Percentiles rank a stretch among this genome's conserved stretches.
Conservation (phyloP, 1,284 basidiomycete genomes). For the Wallemia ichthyophaga region DNA sequence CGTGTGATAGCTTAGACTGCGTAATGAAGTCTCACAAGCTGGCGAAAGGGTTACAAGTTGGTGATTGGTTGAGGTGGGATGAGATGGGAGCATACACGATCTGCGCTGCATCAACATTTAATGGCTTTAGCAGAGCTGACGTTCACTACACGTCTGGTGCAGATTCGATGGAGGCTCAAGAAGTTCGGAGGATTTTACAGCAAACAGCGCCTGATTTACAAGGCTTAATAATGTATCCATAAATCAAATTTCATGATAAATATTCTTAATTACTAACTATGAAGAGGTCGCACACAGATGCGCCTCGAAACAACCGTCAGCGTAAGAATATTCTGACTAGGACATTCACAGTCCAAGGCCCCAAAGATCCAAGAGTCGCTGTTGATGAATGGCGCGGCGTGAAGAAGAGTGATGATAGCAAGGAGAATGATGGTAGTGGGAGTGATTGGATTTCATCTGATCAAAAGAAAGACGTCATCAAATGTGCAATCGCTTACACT, state of each 20-base stretch:
- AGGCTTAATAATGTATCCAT: background rate
- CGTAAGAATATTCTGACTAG: background rate
- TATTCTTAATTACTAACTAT: background rate
- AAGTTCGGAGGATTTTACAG: background rate
- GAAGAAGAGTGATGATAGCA: background rate
- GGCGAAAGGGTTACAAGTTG: constrained; percentile 35
- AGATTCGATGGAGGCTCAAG: constrained; percentile 2
- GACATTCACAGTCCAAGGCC: background rate
- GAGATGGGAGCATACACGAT: constrained; percentile 85
- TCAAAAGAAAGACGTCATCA: constrained; percentile 38
- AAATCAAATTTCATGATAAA: background rate
- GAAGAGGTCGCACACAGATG: background rate
- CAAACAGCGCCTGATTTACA: background rate
- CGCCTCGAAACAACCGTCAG: background rate
- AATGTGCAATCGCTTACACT: constrained; percentile 73
- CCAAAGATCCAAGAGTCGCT: background rate
- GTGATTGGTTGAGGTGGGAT: constrained; percentile 72
- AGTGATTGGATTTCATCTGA: background rate
- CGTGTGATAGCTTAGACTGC: constrained; percentile 73
- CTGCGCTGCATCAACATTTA: constrained; percentile 65
- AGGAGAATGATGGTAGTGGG: background rate
- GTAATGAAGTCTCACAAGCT: constrained; percentile 32
- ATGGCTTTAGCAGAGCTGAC: constrained; percentile 35
- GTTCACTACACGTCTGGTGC: constrained; percentile 29
- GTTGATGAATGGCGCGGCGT: background rate